These are phyloP conservation scores for Xerophyta viscosa DNA, from an alignment of 106 monocot genomes.

Conservation along the genomic window DNA sequence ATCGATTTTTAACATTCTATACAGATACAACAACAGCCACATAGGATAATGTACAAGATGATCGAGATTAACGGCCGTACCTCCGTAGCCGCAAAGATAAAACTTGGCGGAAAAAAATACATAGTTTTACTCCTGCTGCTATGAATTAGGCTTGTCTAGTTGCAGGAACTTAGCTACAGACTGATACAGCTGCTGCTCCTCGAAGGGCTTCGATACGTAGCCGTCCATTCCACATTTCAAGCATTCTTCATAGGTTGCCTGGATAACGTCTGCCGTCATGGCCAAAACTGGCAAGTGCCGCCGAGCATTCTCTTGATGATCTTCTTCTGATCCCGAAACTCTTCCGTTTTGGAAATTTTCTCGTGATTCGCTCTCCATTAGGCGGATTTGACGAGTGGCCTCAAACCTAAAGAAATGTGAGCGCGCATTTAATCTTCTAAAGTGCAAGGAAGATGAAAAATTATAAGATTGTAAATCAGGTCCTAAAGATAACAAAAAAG, in stretches of 20 bases:
- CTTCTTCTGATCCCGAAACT: not conserved
- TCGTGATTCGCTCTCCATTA: constrained; percentile 61
- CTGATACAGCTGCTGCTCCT: constrained; percentile 76
- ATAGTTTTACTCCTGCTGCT: no score
- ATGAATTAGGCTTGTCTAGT: constrained; percentile 15
- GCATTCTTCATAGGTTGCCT: constrained; percentile 91
- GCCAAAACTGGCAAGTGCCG: constrained; percentile 85
- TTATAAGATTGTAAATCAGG: no score
- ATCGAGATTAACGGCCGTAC: no score
- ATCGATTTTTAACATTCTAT: no score
- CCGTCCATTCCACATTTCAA: constrained; percentile 94
- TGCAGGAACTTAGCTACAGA: constrained; percentile 71
- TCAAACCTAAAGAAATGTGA: constrained; percentile 83
- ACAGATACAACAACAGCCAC: no score
- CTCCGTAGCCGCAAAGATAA: no score
- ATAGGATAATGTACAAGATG: no score
- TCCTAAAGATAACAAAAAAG: no score
- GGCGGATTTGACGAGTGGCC: constrained; percentile 74
- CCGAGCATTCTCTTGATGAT: no score
- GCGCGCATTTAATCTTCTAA: no score
- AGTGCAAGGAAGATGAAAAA: no score
- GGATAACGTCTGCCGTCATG: constrained; percentile 98
- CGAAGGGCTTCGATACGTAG: constrained; percentile 94
- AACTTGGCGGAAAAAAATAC: no score
- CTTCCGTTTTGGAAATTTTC: constrained; percentile 8